Base-by-base conservation (phyloP, 129 eudicot genomes). In the Chrysanthemum makinoi region DNA sequence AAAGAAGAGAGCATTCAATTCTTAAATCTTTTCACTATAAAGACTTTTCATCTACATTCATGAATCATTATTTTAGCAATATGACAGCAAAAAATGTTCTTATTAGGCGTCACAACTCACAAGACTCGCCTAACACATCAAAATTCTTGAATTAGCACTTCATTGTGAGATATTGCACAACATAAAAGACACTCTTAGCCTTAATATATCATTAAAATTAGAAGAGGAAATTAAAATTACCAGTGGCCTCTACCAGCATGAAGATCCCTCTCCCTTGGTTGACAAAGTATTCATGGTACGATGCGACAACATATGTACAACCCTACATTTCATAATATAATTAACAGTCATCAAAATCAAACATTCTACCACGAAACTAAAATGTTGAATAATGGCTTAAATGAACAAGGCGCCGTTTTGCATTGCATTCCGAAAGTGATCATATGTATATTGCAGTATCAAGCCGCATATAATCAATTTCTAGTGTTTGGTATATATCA, bases 161-260 rank as follows among this genome's bases (percentile, higher is more conserved):
- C 55, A 44, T 54, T 58, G 4, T n/a, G 56, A 71, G 68, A 71
- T 18, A 53, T 57, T 12, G 22, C 13, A 47, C 18, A 56, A 57
- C 5, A 11, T 43, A 39, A 39, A 7, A 39, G 10, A 39, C 1
- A 20, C 44, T 49, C 5, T 10, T 7, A 53, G 39, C 16, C 58
- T 30, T 20, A 60, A 44, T 61, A 9, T 43, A 49, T 53, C 3
- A 3, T n/a, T 56, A 18, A n/a, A 18, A n/a, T n/a, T 4, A 56
- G 55, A 59, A 33, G 20, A 3, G 30, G 20, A 57, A 19, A 18
- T 30, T 52, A 54, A 5, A 72, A 19, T 68, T 68, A 92, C 98
- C 98, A 77, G 83, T 83, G 72, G 98, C 95, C 68, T 93, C 96
- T 33, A 93, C 87, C 56, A 93, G 85, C 65, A 75, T 81, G 7